phyloP scores from a whole-genome alignment of 768 basidiomycete genomes.

The Ramaria rubella region DNA sequence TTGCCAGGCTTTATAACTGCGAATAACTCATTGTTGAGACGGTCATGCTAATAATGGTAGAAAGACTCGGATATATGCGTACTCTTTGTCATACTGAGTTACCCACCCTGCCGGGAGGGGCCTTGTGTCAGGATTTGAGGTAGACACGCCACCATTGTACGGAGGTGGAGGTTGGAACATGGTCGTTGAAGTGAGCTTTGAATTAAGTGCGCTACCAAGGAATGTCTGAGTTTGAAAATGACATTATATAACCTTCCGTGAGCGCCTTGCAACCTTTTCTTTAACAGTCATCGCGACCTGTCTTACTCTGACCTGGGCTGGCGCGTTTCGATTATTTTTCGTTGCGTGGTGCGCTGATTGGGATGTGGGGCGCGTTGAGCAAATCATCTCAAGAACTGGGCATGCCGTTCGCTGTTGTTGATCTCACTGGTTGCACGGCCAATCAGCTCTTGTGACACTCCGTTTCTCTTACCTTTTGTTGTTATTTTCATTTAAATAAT shows the following conservation, averaged over 20 bases:
- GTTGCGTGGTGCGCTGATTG: slow-evolving; percentile 4
- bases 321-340: not conserved
- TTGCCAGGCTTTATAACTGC: slow-evolving; percentile 62
- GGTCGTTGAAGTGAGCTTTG: not conserved
- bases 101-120: slow-evolving; percentile 64
- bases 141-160: not conserved
- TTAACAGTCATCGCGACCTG: slow-evolving; percentile 4
- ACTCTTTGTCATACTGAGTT: slow-evolving; percentile 62
- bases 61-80: slow-evolving; percentile 23
- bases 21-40: slow-evolving; percentile 21
- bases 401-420: slow-evolving; percentile 9
- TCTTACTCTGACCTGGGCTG: slow-evolving; percentile 1
- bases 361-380: slow-evolving; percentile 2
- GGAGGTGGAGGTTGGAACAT: not conserved
- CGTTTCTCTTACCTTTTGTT: too few relatives aligned
- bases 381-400: slow-evolving; percentile 2
- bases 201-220: not conserved
- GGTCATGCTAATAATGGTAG: slow-evolving; percentile 11
- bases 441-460: slow-evolving; percentile 7
- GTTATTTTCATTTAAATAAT: too few relatives aligned
- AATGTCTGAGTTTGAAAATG: not conserved
- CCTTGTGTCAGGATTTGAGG: slow-evolving; percentile 21
- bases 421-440: slow-evolving; percentile 3
- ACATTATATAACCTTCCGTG: not conserved
- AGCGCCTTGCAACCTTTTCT: not conserved